These are phyloP conservation scores for Colletotrichum sp. DNA, from an alignment of 2,329 filamentous ascomycete species.

Conservation along the genomic window DNA sequence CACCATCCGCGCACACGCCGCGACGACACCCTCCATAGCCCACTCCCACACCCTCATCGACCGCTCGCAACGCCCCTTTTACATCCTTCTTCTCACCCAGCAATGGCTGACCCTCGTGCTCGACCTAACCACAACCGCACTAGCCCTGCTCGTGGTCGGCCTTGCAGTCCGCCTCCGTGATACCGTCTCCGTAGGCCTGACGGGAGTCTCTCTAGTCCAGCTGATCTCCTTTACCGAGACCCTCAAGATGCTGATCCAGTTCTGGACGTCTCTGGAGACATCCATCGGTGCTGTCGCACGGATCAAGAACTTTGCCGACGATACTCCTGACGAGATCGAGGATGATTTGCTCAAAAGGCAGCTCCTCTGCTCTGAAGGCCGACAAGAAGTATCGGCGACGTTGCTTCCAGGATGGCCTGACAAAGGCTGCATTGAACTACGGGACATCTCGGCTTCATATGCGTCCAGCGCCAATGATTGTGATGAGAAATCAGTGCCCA, in stretches of 20 bases:
- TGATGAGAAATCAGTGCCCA: conserved; percentile 13
- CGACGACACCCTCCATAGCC: conserved; percentile 46
- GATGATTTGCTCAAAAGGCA: not conserved
- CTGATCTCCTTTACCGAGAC: conserved; percentile 37
- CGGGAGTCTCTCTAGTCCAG: conserved; percentile 31
- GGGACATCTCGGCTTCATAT: conserved; percentile 22
- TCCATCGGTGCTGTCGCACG: conserved; percentile 31
- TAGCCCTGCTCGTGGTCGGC: conserved; percentile 52
- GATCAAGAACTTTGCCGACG: conserved; percentile 31
- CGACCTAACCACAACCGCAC: conserved; percentile 50
- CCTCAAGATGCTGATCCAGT: conserved; percentile 36
- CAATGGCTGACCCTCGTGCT: conserved; percentile 61
- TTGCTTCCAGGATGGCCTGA: conserved; percentile 36
- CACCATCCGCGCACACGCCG: conserved; percentile 61
- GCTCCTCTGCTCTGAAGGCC: not conserved
- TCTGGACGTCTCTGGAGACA: conserved; percentile 35
- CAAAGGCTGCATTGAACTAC: conserved; percentile 35
- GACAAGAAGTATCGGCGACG: not conserved
- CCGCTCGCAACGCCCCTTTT: conserved; percentile 61
- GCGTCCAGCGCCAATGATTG: conserved; percentile 23
- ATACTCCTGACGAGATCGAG: conserved; percentile 32
- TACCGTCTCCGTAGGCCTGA: conserved; percentile 15
- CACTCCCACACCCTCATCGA: conserved; percentile 55
- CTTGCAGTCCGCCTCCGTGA: conserved; percentile 39
- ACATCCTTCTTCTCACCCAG: conserved; percentile 62